phyloP scores from a whole-genome alignment of 2,329 filamentous ascomycete species.

The Fusarium sambucinum region DNA sequence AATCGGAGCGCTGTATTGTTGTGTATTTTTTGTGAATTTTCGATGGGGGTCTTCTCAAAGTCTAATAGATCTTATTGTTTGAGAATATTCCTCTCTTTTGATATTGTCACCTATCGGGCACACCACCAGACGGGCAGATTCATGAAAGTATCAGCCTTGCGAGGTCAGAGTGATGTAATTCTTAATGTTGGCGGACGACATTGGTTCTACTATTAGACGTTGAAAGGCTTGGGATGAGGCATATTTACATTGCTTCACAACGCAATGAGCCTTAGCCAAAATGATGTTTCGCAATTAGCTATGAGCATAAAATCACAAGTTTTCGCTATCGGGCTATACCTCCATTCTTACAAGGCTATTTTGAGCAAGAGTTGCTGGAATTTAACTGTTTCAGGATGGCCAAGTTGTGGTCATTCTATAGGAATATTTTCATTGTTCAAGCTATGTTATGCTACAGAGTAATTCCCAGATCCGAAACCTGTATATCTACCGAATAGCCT shows the following conservation, averaged over 20 bases:
- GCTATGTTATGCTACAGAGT: neutral
- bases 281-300: neutral
- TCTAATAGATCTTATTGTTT: too few species aligned
- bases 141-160: neutral
- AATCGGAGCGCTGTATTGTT: neutral
- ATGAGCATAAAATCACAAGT: too few species aligned
- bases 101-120: neutral
- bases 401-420: neutral
- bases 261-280: accelerated
- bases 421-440: neutral
- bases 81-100: neutral
- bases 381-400: too few species aligned
- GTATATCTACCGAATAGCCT: neutral
- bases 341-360: too few species aligned
- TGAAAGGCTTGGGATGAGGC: accelerated
- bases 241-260: neutral
- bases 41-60: too few species aligned
- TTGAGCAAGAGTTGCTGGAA: too few species aligned
- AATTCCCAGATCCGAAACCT: neutral
- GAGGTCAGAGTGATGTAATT: neutral
- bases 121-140: accelerated
- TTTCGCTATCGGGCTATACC: accelerated
- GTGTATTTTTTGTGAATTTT: too few species aligned
- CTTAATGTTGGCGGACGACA: neutral
- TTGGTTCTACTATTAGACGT: neutral